Conservation (phyloP, 805 yeast genomes). For the Wickerhamiella nectarea region DNA sequence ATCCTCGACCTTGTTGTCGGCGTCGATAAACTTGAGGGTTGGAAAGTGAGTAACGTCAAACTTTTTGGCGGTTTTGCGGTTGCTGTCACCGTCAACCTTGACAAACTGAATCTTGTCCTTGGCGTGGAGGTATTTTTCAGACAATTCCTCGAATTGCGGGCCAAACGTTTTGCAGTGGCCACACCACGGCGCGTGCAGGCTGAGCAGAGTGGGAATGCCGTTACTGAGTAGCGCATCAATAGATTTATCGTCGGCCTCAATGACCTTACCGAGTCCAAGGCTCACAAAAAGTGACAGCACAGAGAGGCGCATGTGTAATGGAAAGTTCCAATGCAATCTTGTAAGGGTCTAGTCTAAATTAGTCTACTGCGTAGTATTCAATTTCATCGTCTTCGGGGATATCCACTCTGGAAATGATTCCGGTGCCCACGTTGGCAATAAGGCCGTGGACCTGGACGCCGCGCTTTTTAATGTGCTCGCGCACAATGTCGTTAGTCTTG, state of each 20-base stretch:
- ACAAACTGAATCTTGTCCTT: constrained; percentile 34
- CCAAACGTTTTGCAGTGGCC: constrained; percentile 86
- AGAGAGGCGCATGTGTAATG: constrained; percentile 3
- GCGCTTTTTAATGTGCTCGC: constrained; percentile 46
- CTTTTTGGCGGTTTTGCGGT: constrained; percentile 36
- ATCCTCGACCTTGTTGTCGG: constrained; percentile 43
- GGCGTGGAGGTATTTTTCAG: constrained; percentile 42
- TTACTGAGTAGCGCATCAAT: constrained; percentile 46
- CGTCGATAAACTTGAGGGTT: constrained; percentile 40
- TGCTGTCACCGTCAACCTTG: constrained; percentile 48
- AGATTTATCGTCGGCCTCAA: constrained; percentile 34
- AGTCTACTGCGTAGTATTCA: constrained; percentile 13
- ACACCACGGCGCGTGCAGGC: constrained; percentile 76
- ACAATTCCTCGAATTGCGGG: constrained; percentile 72
- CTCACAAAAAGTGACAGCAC: background rate
- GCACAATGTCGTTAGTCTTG: constrained; percentile 47
- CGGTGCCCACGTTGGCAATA: constrained; percentile 71
- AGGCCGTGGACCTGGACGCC: constrained; percentile 70
- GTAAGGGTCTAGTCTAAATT: background rate
- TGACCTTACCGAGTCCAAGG: constrained; percentile 15
- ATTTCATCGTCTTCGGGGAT: constrained; percentile 26
- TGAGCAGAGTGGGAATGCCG: constrained; percentile 54
- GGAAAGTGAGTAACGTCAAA: constrained; percentile 55
- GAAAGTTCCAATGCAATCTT: too few relatives aligned
- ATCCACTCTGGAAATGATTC: constrained; percentile 38